A percentile compares a stretch with the other conserved stretches of the same genome.
Conservation (phyloP, 192 early-diverging fungal species). For the Geosiphon pyriformis region DNA sequence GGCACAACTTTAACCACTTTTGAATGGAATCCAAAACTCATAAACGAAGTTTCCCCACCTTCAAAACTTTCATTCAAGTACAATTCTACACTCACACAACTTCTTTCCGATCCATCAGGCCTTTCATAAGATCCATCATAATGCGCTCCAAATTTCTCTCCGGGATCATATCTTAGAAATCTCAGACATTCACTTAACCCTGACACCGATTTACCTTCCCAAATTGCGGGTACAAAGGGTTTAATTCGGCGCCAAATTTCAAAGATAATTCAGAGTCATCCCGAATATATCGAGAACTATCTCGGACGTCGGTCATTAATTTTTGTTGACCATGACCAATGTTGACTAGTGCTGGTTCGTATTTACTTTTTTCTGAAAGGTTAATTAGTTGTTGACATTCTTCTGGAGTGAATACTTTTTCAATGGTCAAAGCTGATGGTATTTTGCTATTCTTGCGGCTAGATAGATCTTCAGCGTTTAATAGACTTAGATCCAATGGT, state of each 20-base stretch:
- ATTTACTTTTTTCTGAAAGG: slow-evolving; percentile 26
- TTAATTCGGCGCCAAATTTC: slow-evolving; percentile 28
- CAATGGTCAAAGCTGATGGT: slow-evolving; percentile 30
- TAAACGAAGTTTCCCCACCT: slow-evolving; percentile 44
- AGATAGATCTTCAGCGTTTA: not conserved
- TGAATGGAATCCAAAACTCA: slow-evolving; percentile 19
- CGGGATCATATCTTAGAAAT: slow-evolving; percentile 36
- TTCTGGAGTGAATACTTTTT: slow-evolving; percentile 29
- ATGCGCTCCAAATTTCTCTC: slow-evolving; percentile 31
- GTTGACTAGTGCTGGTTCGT: slow-evolving; percentile 37
- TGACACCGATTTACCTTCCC: slow-evolving; percentile 12
- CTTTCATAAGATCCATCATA: slow-evolving; percentile 35
- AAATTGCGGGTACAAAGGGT: slow-evolving; percentile 24
- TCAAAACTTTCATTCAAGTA: slow-evolving; percentile 40
- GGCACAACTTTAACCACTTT: slow-evolving; percentile 31
- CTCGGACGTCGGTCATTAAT: not conserved
- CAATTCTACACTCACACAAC: slow-evolving; percentile 37
- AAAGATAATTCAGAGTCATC: slow-evolving; percentile 27
- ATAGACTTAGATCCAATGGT: not conserved
- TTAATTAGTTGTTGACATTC: slow-evolving; percentile 34
- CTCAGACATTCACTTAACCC: slow-evolving; percentile 39
- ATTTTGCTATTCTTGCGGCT: too few species aligned
- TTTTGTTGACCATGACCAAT: slow-evolving; percentile 6
- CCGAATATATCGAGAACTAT: slow-evolving; percentile 26
- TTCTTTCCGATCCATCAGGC: slow-evolving; percentile 31